Evolutionary conservation across 805 yeast genomes (phyloP), one percentile per base, ranked within the genome.

Genomic region (Sungouiella blattae): DNA sequence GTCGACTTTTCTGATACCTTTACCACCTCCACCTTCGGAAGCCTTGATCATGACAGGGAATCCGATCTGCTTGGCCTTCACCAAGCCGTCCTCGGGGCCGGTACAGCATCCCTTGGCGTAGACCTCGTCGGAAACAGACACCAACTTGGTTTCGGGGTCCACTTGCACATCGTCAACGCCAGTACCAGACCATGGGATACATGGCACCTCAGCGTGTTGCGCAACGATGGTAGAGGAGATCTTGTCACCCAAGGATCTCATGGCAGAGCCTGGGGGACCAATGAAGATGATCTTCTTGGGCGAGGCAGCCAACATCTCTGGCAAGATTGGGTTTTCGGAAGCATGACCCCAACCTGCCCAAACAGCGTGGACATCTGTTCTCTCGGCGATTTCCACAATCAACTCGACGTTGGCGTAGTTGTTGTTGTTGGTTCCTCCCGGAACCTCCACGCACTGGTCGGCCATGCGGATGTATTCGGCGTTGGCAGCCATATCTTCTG

Each of bases 271-370:
- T 47, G 99, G 98, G 43, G 99, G 99, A 47, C 99, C 99, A 60
- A 93, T 93, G 57, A 93, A 93, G 37, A 93, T 74, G 53, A 94
- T 84, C 55, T 77, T 85, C 62, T 87, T 83, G 41, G 89, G 87
- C 13, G 96, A 87, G n/a, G 83, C 82, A 11, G 98, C 97, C 60
- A 93, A 74, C 63, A 76, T 79, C 64, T 93, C 98, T 18, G 99
- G 99, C 47, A 93, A 77, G 30, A 70, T 62, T 18, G 99, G 99
- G 67, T 94, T 91, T 70, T 93, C 99, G n/a, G 96, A 87, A 18
- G 99, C 99, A 60, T 94, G 98, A 54, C 99, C 99, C 99, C 99
- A 93, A 54, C 99, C 99, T 23, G 99, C 99, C 99, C 99, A 93
- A 39, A 93, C 99, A 17, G 98, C 99, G 60, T 93, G 95, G 37